Evolutionary conservation across 1,139 yeast species (phyloP).

Genomic region (Groenewaldozyma auringiensis): DNA sequence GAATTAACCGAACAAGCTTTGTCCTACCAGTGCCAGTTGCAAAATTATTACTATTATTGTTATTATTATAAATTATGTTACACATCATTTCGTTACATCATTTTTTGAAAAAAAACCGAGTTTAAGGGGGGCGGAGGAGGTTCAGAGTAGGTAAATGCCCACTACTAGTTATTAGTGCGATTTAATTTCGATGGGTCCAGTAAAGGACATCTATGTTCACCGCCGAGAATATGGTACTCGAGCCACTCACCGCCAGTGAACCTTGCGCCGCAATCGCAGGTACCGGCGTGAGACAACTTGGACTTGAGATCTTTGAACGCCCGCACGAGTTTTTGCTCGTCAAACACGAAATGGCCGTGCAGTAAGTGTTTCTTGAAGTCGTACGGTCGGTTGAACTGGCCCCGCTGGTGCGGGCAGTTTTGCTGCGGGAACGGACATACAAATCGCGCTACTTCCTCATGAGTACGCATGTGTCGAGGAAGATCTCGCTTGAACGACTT

Average conservation of each 20-base stretch:
- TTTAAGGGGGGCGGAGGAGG: too few species aligned
- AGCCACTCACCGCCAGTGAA: conserved; percentile 51
- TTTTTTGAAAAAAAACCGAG: too few species aligned
- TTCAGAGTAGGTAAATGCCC: too few species aligned
- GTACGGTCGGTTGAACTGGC: conserved; percentile 59
- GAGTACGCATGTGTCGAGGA: conserved; percentile 59
- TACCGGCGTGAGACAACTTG: conserved; percentile 46
- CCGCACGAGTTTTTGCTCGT: conserved; percentile 37
- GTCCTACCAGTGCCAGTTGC: too few species aligned
- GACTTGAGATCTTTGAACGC: conserved; percentile 47
- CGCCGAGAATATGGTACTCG: conserved; percentile 43
- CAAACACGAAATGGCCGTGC: conserved; percentile 53
- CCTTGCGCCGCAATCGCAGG: conserved; percentile 50
- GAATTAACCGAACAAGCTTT: too few species aligned
- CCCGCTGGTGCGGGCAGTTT: conserved; percentile 53
- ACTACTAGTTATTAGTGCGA: too few species aligned
- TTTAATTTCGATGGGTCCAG: conserved; percentile 8
- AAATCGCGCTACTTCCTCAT: conserved; percentile 51
- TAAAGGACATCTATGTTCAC: conserved; percentile 15
- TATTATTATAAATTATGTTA: too few species aligned
- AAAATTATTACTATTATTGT: too few species aligned
- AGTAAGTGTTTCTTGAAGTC: conserved; percentile 62
- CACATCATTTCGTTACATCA: too few species aligned
- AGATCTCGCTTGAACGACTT: conserved; percentile 53
- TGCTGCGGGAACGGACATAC: conserved; percentile 51